These are phyloP conservation scores for Pistacia vera DNA, from an alignment of 345 rosid genomes.

Conservation along the genomic window DNA sequence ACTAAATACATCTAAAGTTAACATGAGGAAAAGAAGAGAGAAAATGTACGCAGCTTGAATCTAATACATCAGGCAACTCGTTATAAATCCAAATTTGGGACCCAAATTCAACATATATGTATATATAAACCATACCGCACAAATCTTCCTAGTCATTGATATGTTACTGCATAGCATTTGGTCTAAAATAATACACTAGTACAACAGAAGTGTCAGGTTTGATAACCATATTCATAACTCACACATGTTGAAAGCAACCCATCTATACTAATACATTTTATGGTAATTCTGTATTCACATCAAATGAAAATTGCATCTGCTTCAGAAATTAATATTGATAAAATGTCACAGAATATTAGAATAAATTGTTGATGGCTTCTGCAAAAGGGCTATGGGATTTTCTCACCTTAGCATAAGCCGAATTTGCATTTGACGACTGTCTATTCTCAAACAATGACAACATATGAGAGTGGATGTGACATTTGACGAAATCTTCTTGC, in stretches of 20 bases:
- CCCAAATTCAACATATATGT: not conserved
- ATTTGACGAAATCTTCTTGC: conserved; percentile 83
- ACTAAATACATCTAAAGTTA: conserved; percentile 1
- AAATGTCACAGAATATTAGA: not conserved
- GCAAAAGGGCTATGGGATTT: not conserved
- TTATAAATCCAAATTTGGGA: not conserved
- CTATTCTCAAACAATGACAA: conserved; percentile 44
- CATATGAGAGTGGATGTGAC: conserved; percentile 71
- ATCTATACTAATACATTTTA: no score
- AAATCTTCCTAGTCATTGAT: not conserved
- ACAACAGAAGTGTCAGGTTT: not conserved
- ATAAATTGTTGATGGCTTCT: not conserved
- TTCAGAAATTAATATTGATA: not conserved
- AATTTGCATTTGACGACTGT: conserved; percentile 20
- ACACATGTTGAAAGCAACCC: not conserved
- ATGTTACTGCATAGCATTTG: not conserved
- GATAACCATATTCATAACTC: not conserved
- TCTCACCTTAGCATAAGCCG: conserved; percentile 64
- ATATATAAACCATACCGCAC: no score
- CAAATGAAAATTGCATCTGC: no score
- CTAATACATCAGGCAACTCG: not conserved
- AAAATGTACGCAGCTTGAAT: not conserved
- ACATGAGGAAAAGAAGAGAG: not conserved
- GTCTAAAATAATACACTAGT: not conserved
- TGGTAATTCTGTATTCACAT: no score